Conservation (phyloP, 257 asterid species). For the Haberlea rhodopensis region DNA sequence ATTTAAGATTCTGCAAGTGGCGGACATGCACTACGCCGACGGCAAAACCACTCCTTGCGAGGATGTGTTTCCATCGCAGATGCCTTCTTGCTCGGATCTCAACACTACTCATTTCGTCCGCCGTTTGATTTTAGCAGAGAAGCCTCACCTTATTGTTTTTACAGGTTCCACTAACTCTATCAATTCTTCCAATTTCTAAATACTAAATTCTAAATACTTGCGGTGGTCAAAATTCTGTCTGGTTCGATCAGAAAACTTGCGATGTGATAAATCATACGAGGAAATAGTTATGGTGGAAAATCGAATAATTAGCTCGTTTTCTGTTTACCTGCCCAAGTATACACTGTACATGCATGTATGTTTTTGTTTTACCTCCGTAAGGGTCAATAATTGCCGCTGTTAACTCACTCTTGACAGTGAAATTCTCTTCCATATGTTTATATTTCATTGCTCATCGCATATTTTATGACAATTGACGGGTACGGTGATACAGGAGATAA, state of each 20-base stretch:
- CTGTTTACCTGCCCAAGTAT: no score
- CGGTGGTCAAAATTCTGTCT: no score
- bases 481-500: conserved; percentile 70
- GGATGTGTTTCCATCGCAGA: conserved; percentile 64
- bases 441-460: not conserved
- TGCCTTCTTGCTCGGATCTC: conserved; percentile 73
- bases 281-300: not conserved
- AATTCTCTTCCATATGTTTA: not conserved
- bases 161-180: conserved; percentile 44
- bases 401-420: no score
- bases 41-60: conserved; percentile 66
- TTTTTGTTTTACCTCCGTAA: no score
- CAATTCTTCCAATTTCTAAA: no score
- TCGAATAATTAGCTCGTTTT: not conserved
- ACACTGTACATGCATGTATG: no score
- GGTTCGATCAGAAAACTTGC: no score
- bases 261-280: not conserved
- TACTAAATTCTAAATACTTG: no score
- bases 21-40: conserved; percentile 87
- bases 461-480: not conserved
- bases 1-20: conserved; percentile 83
- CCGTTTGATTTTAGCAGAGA: conserved; percentile 69
- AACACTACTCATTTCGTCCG: conserved; percentile 79
- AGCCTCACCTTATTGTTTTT: conserved; percentile 78
- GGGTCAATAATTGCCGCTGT: no score